Base-by-base conservation (phyloP, 805 yeast genomes). In the Danielia reshetovae region DNA sequence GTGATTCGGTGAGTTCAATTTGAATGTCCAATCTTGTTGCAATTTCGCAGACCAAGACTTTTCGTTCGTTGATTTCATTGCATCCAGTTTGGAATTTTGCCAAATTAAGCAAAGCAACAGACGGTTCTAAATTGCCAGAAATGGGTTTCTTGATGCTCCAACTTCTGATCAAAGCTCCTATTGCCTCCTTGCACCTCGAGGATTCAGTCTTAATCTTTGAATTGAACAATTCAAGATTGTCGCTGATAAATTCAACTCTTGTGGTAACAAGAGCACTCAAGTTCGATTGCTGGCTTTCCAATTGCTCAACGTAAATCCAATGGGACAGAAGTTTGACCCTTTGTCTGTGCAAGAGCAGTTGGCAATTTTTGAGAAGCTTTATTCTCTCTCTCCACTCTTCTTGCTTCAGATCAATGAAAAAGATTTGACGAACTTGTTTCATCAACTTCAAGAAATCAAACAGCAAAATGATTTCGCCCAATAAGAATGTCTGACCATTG, bases 271-370 rank as follows among this genome's bases (percentile, higher is more conserved):
- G 51, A 24, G 73, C 64, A 1, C 44, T 34, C 21, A 79, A 49
- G 2, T 76, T 61, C 1, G 59, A 47, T 35, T 67, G 51, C 34
- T 74, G 77, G 32, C 62, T 65, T 10, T 74, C 77, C 0, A 85
- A 37, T 45, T 85, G 94, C 26, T 83, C 93, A 30, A 62, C 62
- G 50, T 63, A 75, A 1, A 79, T 41, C 82, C 88, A 81, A 18
- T 70, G 69, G 0, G 57, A 23, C 0, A 81, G 74, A 32, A 76
- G 69, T 15, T 62, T 63, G 40, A 58, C 71, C 28, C 81, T 58
- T n/a, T 66, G 59, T 18, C 68, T 64, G 2, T 61, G 40, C 7
- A 79, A 48, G 2, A 65, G 38, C 3, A 49, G 46, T 36, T 78
- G 82, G 4, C 51, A 39, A 5, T 30, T 23, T 30, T 38, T 30